Evolutionary conservation across 2,329 filamentous ascomycete species (phyloP), one percentile per base, ranked within the genome.

Genomic region (Pestalotiopsis sp.): DNA sequence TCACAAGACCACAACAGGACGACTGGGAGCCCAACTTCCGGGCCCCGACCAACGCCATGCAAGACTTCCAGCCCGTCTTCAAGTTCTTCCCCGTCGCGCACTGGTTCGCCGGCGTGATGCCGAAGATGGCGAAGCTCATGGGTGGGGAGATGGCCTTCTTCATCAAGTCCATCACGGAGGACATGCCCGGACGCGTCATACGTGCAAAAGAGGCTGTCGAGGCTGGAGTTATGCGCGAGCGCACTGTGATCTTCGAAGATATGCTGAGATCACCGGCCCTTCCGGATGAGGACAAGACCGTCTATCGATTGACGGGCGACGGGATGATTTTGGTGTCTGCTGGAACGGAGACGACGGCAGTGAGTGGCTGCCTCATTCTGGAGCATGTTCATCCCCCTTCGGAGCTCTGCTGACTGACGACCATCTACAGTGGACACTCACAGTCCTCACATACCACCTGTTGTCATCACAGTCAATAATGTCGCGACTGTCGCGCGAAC

Each of bases 341-440:
- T 2, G 82, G 81, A 9, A 82, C 80, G 2, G 75, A 83, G 67
- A 84, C 82, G 3, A 83, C 82, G 1, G 70, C 74, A 14, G 73
- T 59, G 27, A 31, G 57, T 27, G n/a, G n/a, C n/a, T n/a, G n/a
- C n/a, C n/a, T n/a, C n/a, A n/a, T n/a, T n/a, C n/a, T n/a, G n/a
- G n/a, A n/a, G n/a, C n/a, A n/a, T n/a, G n/a, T n/a, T n/a, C n/a
- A n/a, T n/a, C n/a, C n/a, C n/a, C 1, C 9, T 52, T 20, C 4
- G n/a, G 17, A 2, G 4, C 14, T n/a, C 5, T 39, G 2, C 12
- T 14, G 6, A 65, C n/a, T 56, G 14, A 56, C n/a, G 7, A 31
- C 9, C 14, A 20, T 25, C 14, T 31, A 11, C 36, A 62, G 59
- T 14, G 27, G n/a, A 38, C 59, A 38, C 59, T 62, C 5, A 36